Evolutionary conservation across 305 asterid species (phyloP).

Genomic region (Fraxinus nigra): DNA sequence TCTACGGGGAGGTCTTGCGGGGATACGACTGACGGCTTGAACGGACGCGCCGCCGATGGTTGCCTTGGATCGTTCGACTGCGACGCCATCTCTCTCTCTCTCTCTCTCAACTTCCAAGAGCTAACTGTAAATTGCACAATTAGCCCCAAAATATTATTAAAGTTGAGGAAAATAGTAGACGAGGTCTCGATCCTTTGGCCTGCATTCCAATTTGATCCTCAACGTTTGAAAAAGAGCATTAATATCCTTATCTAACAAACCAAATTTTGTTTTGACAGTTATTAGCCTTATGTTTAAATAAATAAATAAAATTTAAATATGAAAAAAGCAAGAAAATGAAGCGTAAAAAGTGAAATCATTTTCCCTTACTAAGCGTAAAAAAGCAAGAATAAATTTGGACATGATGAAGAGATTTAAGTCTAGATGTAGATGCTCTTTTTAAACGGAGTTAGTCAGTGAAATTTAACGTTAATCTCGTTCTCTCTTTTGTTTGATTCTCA

Average conservation of each 20-base stretch:
- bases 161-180: background rate
- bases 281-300: too few relatives aligned
- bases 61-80: conserved; percentile 84
- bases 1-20: conserved; percentile 83
- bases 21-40: conserved; percentile 47
- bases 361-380: too few relatives aligned
- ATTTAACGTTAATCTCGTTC: too few relatives aligned
- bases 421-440: too few relatives aligned
- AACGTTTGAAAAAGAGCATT: background rate
- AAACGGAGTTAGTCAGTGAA: too few relatives aligned
- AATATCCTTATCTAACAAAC: background rate
- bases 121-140: background rate
- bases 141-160: background rate
- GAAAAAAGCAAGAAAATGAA: too few relatives aligned
- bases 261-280: too few relatives aligned
- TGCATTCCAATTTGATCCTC: background rate
- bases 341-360: too few relatives aligned
- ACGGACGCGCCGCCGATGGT: conserved; percentile 78
- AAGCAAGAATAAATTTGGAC: too few relatives aligned
- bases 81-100: conserved; percentile 57
- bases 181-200: background rate
- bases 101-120: background rate
- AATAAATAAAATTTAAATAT: too few relatives aligned
- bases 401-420: too few relatives aligned
- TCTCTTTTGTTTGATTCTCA: too few relatives aligned